Evolutionary conservation across 306 rosid species (phyloP).

Genomic region (Prunus padus): DNA sequence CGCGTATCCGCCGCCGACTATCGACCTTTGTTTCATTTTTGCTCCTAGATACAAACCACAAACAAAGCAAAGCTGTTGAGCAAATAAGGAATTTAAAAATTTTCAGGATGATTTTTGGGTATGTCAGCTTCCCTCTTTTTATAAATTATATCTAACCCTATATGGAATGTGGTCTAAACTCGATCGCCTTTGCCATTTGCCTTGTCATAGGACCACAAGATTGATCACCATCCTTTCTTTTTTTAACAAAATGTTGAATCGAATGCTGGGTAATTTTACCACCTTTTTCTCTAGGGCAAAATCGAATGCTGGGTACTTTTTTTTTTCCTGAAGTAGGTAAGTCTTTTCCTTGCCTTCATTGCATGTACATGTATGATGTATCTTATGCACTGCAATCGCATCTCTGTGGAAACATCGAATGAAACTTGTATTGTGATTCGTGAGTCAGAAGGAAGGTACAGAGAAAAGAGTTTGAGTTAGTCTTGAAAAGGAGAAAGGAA

Average conservation of each 20-base stretch:
- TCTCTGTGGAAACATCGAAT: neutral
- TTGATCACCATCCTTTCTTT: neutral
- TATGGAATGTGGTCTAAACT: neutral
- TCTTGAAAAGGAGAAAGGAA: neutral
- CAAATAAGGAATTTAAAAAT: neutral
- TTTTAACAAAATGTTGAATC: neutral
- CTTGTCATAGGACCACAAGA: neutral
- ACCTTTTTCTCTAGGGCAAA: no score
- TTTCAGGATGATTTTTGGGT: neutral
- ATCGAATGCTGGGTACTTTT: no score
- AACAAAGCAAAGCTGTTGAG: neutral
- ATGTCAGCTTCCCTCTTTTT: neutral
- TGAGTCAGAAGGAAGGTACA: neutral
- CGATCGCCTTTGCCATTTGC: neutral
- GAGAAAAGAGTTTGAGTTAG: neutral
- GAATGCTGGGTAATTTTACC: no score
- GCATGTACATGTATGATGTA: neutral
- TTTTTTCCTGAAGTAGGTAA: no score
- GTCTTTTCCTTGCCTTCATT: neutral
- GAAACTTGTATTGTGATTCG: neutral
- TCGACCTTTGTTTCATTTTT: neutral
- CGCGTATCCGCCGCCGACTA: constrained; percentile 61
- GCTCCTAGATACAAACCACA: no score
- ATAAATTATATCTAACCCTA: no score
- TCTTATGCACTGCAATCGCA: neutral